These are phyloP conservation scores for Corymbia citriodora DNA, from an alignment of 441 rosid species.

Conservation along the genomic window DNA sequence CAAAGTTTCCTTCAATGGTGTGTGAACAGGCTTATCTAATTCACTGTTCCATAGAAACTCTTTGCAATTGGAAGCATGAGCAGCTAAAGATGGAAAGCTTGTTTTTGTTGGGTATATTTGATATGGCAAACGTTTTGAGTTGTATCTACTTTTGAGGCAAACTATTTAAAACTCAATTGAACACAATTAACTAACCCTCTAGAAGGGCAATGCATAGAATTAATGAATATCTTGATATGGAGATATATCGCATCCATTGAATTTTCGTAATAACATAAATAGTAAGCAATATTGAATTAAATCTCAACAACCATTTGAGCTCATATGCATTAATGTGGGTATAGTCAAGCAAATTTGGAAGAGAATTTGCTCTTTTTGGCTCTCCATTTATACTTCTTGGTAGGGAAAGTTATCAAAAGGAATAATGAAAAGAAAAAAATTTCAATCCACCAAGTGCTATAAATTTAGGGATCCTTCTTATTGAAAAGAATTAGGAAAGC, in stretches of 20 bases:
- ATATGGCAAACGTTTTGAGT: background rate
- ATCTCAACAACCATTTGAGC: background rate
- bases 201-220: background rate
- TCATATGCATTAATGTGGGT: background rate
- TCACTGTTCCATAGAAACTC: background rate
- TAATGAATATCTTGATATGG: background rate
- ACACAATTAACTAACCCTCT: background rate
- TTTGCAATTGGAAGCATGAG: background rate
- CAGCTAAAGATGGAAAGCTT: background rate
- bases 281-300: background rate
- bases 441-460: background rate
- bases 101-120: background rate
- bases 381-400: background rate
- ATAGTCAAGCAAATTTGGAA: background rate
- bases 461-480: slow-evolving; percentile 6
- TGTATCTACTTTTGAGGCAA: background rate
- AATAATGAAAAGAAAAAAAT: background rate
- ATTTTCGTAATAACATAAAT: background rate
- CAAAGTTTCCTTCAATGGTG: background rate
- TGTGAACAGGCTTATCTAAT: background rate
- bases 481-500: slow-evolving; percentile 26
- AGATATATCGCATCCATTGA: background rate
- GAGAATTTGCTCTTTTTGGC: background rate
- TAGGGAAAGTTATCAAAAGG: background rate
- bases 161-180: background rate